These are phyloP conservation scores for Paraphaeosphaeria sporulosa DNA, from an alignment of 2,329 filamentous ascomycete species.

Conservation along the genomic window DNA sequence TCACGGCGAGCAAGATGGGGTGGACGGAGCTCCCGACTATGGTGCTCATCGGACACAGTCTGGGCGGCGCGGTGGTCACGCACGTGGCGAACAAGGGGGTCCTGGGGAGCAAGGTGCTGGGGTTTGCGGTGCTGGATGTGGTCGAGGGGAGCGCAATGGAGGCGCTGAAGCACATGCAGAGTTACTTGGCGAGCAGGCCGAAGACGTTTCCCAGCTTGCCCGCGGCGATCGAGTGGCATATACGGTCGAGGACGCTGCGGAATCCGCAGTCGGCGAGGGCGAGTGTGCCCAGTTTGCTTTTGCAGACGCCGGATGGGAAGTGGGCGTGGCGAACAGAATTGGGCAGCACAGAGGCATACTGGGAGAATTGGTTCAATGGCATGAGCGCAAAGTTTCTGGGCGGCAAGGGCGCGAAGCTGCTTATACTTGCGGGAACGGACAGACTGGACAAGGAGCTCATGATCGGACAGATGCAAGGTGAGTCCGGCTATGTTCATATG, in stretches of 20 bases:
- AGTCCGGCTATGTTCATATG: constrained; percentile 26
- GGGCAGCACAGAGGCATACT: constrained; percentile 83
- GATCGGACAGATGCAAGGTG: constrained; percentile 97
- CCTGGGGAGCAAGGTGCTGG: constrained; percentile 74
- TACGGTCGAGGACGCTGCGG: constrained; percentile 84
- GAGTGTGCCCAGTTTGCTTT: constrained; percentile 83
- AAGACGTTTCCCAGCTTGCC: constrained; percentile 77
- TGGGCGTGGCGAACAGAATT: constrained; percentile 91
- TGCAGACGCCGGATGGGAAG: constrained; percentile 47
- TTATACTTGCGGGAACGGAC: constrained; percentile 89
- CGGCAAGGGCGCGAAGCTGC: constrained; percentile 81
- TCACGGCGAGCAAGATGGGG: constrained; percentile 71
- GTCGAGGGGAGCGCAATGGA: constrained; percentile 96
- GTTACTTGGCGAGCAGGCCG: constrained; percentile 84
- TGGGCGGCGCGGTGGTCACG: constrained; percentile 90
- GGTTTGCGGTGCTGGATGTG: constrained; percentile 90
- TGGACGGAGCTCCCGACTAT: constrained; percentile 79
- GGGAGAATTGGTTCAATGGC: constrained; percentile 92
- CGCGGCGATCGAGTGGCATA: constrained; percentile 91
- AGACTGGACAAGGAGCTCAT: constrained; percentile 89
- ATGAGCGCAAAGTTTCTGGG: constrained; percentile 87
- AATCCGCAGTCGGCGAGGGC: constrained; percentile 83
- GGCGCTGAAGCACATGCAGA: constrained; percentile 91
- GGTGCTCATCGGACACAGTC: constrained; percentile 87
- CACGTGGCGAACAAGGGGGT: constrained; percentile 75